Conservation (phyloP, 1,284 basidiomycete genomes). For the Irpex lacteus region DNA sequence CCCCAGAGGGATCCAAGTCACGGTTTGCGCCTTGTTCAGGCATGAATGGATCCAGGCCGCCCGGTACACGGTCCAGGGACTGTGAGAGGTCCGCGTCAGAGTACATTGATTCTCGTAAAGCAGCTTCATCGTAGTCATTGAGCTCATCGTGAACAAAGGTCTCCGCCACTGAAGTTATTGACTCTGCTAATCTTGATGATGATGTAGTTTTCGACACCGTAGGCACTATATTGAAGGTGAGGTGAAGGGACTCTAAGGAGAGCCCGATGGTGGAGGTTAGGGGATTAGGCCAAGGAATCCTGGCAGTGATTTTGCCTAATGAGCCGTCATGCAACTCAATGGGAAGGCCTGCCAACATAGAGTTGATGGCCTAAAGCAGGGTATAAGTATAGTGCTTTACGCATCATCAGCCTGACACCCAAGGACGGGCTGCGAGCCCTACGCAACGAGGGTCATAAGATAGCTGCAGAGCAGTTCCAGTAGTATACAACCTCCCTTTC, state of each 20-base stretch:
- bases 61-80: slow-evolving; percentile 48
- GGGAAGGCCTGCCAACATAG: slow-evolving; percentile 66
- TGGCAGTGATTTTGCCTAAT: slow-evolving; percentile 71
- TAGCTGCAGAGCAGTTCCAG: too few relatives aligned
- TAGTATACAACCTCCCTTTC: too few relatives aligned
- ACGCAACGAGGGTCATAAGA: too few relatives aligned
- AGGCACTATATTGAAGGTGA: slow-evolving; percentile 54
- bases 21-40: slow-evolving; percentile 35
- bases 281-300: slow-evolving; percentile 76
- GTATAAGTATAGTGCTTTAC: slow-evolving; percentile 2
- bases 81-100: slow-evolving; percentile 30
- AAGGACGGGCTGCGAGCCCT: neutral
- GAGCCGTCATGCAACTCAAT: slow-evolving; percentile 69
- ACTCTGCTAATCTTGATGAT: slow-evolving; percentile 60
- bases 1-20: slow-evolving; percentile 65
- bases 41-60: slow-evolving; percentile 60
- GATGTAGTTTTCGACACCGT: slow-evolving; percentile 17
- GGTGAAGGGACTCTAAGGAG: slow-evolving; percentile 59
- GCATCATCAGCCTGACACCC: neutral
- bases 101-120: slow-evolving; percentile 70
- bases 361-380: slow-evolving; percentile 72
- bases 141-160: slow-evolving; percentile 85
- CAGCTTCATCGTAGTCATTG: slow-evolving; percentile 65
- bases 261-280: slow-evolving; percentile 69
- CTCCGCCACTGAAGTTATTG: slow-evolving; percentile 78